A percentile compares a stretch with the other conserved stretches of the same genome.
Conservation (phyloP, 495 filamentous ascomycete genomes). For the Penicillium pancosmium region DNA sequence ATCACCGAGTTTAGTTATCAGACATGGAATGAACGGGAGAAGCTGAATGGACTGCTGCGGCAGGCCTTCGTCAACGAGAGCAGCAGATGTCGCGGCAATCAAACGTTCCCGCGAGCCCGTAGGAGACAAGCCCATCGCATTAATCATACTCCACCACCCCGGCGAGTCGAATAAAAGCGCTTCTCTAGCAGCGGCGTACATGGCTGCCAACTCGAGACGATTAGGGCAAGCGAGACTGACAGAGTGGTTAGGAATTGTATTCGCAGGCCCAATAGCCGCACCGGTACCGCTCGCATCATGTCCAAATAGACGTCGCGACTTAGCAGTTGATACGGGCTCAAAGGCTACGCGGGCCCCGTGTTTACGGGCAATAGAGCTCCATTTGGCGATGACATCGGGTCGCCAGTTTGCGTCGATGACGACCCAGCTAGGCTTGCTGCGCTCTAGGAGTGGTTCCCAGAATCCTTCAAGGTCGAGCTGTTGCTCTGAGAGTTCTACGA, state of each 20-base stretch:
- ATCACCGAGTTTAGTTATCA: slow-evolving; percentile 81
- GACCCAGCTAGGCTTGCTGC: slow-evolving; percentile 67
- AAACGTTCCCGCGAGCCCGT: slow-evolving; percentile 66
- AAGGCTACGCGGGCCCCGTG: slow-evolving; percentile 67
- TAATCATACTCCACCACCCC: slow-evolving; percentile 76
- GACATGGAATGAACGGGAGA: slow-evolving; percentile 82
- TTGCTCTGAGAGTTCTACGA: slow-evolving; percentile 62
- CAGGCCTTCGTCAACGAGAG: slow-evolving; percentile 75
- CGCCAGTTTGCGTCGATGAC: slow-evolving; percentile 86
- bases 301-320: slow-evolving; percentile 70
- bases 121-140: slow-evolving; percentile 64
- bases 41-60: slow-evolving; percentile 83
- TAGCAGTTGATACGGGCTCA: slow-evolving; percentile 87
- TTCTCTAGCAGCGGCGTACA: slow-evolving; percentile 67
- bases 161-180: slow-evolving; percentile 65
- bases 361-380: slow-evolving; percentile 60
- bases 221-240: slow-evolving; percentile 83
- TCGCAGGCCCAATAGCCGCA: slow-evolving; percentile 32
- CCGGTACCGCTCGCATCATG: slow-evolving; percentile 20
- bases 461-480: slow-evolving; percentile 47
- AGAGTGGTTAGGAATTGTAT: slow-evolving; percentile 60
- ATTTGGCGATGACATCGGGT: slow-evolving; percentile 59
- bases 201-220: slow-evolving; percentile 72
- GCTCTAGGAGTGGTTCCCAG: slow-evolving; percentile 62
- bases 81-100: slow-evolving; percentile 56